Base-by-base conservation (phyloP, 345 rosid genomes). In the Xanthoceras sorbifolium region DNA sequence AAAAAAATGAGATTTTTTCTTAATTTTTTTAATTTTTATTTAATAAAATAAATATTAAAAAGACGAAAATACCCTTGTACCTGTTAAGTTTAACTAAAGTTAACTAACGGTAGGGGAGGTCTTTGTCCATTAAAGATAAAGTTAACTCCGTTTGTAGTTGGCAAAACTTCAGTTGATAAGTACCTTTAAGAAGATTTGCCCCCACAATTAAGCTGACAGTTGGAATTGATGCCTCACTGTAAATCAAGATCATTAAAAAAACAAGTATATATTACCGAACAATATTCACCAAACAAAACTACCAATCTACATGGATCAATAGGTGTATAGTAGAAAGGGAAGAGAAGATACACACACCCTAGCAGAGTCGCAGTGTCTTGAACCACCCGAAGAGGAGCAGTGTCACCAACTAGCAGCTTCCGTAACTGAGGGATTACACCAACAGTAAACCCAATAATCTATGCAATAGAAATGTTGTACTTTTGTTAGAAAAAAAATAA, bases 181-280 rank as follows among this genome's bases (percentile, higher is more conserved):
- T 69, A 79, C 85, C 87, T 74, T 34, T 80, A 1, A 86, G 81
- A 74, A 88, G 91, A 72, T 88, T 88, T 42, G 78, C 88, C 71
- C 91, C 91, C n/a, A 83, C 68, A 15, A 88, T 65, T 38, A 86
- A 44, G 34, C 84, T 76, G 31, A 81, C 63, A 0, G 77, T 74
- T 15, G 89, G 88, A 72, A 88, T 86, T 40, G 88, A 69, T 61
- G 89, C 85, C 22, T 73, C 85, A 67, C 89, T 82, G 81, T 31
- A 46, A 17, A 76, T 50, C 26, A 68, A 61, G n/a, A 65, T 8
- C 15, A n/a, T 22, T n/a, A n/a, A 12, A 55, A 63, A 2, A 48
- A 32, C 5, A 20, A 11, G 4, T 52, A 26, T 32, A 15, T n/a
- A n/a, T n/a, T n/a, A n/a, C n/a, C n/a, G 57, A 54, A 0, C 46